Evolutionary conservation across 169 alveolate species (phyloP), one percentile per base, ranked within the genome.

Genomic region (Eimeria maxima): DNA sequence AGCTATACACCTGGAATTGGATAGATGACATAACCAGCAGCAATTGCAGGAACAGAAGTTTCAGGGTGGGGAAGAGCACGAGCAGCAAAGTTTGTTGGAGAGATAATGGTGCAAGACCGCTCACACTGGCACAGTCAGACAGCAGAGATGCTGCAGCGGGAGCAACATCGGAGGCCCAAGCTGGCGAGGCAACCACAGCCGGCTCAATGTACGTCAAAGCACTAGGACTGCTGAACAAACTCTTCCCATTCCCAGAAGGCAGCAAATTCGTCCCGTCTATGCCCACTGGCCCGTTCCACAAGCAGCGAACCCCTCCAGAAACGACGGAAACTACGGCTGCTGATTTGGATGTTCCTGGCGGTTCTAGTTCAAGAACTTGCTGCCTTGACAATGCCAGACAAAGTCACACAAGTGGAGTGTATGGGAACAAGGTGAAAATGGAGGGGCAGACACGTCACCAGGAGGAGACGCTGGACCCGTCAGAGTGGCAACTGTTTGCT

Each of bases 241-340:
- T 84, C 33, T 53, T 76, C 69, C 92, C 92, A 1, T 84, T 84
- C 92, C 92, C 92, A 16, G 92, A 53, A 29, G 92, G 92, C 33
- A 53, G 78, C n/a, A 11, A 55, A 16, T 84, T 53, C 47, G 18
- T 33, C 38, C 92, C 92, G 10, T 84, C 92, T 11, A 57, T 42
- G 69, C 69, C 16, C 14, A 38, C 24, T 45, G 69, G 47, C n/a
- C 69, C 33, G 83, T 53, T 18, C 55, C 55, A 18, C 83, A 14
- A 38, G 55, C 55, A 73, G 53, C 83, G 4, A 16, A 33, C 4
- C 89, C 45, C 45, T 45, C 45, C 29, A 47, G 65, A 7, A 27
- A 67, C 20, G 69, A 20, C 89, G 89, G 89, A 38, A 14, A 16
- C 33, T 47, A 20, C 69, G 27, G 38, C 65, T 83, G 57, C 57